These are phyloP conservation scores for Termitomyces eurrhizus DNA, from an alignment of 768 basidiomycete genomes.

Conservation along the genomic window DNA sequence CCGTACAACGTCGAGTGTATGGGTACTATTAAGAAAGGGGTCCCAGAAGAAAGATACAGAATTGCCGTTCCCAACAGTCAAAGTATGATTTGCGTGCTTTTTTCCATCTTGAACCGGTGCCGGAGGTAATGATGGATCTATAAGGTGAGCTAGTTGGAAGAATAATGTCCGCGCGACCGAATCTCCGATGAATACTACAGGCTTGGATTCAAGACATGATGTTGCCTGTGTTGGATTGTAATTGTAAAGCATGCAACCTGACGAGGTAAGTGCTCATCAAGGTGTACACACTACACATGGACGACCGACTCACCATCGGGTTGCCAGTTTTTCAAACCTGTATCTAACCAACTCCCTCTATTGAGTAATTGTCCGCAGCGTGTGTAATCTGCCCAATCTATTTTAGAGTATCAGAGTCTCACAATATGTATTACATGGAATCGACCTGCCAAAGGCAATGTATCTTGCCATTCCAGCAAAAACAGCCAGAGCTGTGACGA, in stretches of 20 bases:
- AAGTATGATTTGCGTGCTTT: constrained; percentile 66
- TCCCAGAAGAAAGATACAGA: constrained; percentile 75
- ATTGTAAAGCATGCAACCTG: constrained; percentile 77
- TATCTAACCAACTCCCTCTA: constrained; percentile 77
- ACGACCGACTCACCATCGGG: constrained; percentile 60
- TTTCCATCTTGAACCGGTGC: constrained; percentile 49
- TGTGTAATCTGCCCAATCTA: constrained; percentile 70
- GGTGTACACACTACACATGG: not conserved
- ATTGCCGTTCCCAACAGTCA: constrained; percentile 42
- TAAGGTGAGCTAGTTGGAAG: constrained; percentile 62
- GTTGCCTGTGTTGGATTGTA: constrained; percentile 55
- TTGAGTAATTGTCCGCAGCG: constrained; percentile 71
- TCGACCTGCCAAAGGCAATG: constrained; percentile 19
- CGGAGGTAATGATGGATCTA: constrained; percentile 55
- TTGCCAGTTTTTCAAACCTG: constrained; percentile 71
- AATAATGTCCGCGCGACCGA: constrained; percentile 78
- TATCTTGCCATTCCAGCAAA: constrained; percentile 38
- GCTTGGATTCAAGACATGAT: constrained; percentile 53
- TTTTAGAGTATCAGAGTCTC: not conserved
- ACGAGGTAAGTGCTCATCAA: constrained; percentile 1
- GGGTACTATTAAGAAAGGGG: constrained; percentile 76
- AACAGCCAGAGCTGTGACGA: constrained; percentile 31
- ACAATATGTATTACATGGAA: not conserved
- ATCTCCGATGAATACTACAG: constrained; percentile 79
- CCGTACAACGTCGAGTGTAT: constrained; percentile 41